These are phyloP conservation scores for Metarhizium rileyi DNA, from an alignment of 2,329 filamentous ascomycete genomes.

Conservation along the genomic window DNA sequence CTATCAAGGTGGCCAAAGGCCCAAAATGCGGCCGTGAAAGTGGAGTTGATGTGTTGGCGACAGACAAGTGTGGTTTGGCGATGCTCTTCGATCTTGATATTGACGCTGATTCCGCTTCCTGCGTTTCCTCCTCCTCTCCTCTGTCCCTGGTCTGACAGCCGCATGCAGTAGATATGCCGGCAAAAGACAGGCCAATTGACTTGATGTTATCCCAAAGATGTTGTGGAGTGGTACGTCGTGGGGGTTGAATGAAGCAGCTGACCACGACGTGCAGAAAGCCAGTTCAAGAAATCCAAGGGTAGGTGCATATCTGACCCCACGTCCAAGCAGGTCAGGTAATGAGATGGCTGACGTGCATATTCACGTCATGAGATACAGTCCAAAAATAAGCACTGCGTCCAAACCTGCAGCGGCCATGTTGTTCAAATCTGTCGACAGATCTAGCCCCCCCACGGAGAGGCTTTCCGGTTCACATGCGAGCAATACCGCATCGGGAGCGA, in stretches of 20 bases:
- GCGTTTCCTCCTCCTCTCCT: not conserved
- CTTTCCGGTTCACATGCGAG: not conserved
- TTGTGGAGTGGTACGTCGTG: constrained; percentile 6
- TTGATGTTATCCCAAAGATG: constrained; percentile 4
- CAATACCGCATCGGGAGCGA: not conserved
- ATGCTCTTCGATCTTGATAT: not conserved
- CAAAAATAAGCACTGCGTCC: not conserved
- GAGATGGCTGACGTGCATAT: constrained; percentile 8
- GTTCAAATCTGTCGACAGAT: not conserved
- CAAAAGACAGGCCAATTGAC: constrained; percentile 7
- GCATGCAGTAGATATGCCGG: not conserved
- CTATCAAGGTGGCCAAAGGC: constrained; percentile 1
- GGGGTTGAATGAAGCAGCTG: constrained; percentile 9
- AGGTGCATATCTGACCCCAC: constrained; percentile 11
- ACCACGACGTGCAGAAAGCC: constrained; percentile 7
- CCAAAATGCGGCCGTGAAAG: constrained; percentile 9
- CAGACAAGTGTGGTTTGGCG: not conserved
- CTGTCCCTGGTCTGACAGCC: not conserved
- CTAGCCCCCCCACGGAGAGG: not conserved
- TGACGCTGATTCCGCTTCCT: not conserved
- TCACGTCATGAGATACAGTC: constrained; percentile 1
- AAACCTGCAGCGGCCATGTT: constrained; percentile 4
- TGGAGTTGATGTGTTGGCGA: not conserved
- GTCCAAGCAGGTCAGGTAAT: constrained; percentile 1
- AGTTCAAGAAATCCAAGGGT: constrained; percentile 6